Evolutionary conservation across 2,329 filamentous ascomycete species (phyloP), one percentile per base, ranked within the genome.

Genomic region (Mycosphaerelloides madeirae): DNA sequence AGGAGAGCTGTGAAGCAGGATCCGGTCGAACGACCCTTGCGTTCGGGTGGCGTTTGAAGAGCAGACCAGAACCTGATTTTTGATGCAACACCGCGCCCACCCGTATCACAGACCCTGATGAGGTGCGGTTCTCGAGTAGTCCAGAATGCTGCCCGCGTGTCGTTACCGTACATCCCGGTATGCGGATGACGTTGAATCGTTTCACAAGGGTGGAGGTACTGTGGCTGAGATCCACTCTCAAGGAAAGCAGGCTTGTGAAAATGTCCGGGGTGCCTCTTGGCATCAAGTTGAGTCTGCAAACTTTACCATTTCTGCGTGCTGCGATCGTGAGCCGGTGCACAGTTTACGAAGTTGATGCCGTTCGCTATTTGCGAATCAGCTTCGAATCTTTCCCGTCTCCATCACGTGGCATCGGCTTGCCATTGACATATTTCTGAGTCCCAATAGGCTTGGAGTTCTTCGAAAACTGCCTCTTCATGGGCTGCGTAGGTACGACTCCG

Each of bases 401-500:
- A 6, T 18, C 16, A 35, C 31, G 5, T 42, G 16, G 29, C 29
- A 37, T 32, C 7, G 33, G 22, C 19, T 18, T 29, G 6, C 41
- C 41, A 29, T 37, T 43, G 4, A 36, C 48, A 47, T 60, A 58
- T 48, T 62, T 58, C 42, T 54, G 53, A 25, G 52, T 58, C 12
- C 56, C 59, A n/a, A 60, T 25, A 1, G 57, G 57, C 37, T 49
- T 60, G 31, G 52, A 52, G 5, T 43, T 52, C 50, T 14, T 42
- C 46, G 41, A 53, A 31, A 32, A 38, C 15, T 37, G 40, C 36
- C 49, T 41, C 38, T 52, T 56, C 42, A 39, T 47, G 1, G 46
- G 38, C 9, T 46, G 47, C 41, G 39, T 43, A 1, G 47, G 37
- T 5, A 46, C 25, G 38, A 34, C 32, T 13, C 38, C 15, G 13